These are phyloP conservation scores for Bruguiera hainesii DNA, from an alignment of 441 rosid species.

Conservation along the genomic window DNA sequence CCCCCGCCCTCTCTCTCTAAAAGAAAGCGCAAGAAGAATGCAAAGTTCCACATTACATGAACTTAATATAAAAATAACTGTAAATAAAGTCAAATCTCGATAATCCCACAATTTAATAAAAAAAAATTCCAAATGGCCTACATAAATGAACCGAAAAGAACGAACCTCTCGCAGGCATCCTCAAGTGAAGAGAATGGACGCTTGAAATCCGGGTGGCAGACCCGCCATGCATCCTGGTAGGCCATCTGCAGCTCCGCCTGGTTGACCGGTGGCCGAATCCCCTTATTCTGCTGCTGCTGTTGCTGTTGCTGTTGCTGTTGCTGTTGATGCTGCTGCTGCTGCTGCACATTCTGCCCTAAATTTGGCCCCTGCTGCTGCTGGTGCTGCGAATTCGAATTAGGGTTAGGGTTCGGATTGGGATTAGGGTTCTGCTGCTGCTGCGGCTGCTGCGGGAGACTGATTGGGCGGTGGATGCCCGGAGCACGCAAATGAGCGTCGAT, in stretches of 20 bases:
- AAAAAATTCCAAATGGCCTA: not conserved
- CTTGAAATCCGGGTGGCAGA: constrained; percentile 87
- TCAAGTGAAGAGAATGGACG: constrained; percentile 83
- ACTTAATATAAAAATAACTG: too few relatives aligned
- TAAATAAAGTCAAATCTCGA: too few relatives aligned
- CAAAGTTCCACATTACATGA: too few relatives aligned
- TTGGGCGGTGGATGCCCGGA: constrained; percentile 46
- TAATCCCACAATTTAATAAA: too few relatives aligned
- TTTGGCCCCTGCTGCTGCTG: constrained; percentile 17
- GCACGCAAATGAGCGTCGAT: constrained; percentile 68
- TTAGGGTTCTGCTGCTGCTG: not conserved
- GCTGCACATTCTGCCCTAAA: constrained; percentile 9
- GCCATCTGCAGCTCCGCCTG: constrained; percentile 85
- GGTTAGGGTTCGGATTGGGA: constrained; percentile 23
- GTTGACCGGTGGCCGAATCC: constrained; percentile 55
- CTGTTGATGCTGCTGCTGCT: constrained; percentile 10
- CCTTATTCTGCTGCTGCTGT: constrained; percentile 56
- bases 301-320: constrained; percentile 37
- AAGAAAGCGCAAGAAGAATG: too few relatives aligned
- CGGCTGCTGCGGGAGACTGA: constrained; percentile 33
- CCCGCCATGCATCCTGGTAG: constrained; percentile 94
- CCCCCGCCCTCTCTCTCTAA: too few relatives aligned
- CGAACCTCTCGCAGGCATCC: constrained; percentile 94
- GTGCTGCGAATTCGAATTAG: constrained; percentile 27
- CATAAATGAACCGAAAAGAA: not conserved